Conservation (phyloP, 2,329 filamentous ascomycete species). For the Claviceps sp. region DNA sequence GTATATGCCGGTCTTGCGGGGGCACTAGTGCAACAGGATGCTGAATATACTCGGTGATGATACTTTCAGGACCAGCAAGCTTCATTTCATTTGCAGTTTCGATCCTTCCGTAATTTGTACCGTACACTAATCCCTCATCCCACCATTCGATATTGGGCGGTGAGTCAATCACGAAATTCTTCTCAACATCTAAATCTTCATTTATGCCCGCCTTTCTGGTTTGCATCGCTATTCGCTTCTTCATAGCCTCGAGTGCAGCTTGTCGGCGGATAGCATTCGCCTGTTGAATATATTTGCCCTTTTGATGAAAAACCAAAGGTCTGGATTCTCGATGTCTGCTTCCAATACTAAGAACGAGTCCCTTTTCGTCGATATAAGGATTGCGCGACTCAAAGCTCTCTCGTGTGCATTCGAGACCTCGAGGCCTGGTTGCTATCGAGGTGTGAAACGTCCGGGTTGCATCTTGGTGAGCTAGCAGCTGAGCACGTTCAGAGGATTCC, state of each 20-base stretch:
- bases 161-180: slow-evolving; percentile 69
- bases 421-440: slow-evolving; percentile 7
- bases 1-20: slow-evolving; percentile 73
- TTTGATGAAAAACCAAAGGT: slow-evolving; percentile 79
- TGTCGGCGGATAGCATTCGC: slow-evolving; percentile 80
- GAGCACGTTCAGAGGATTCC: slow-evolving; percentile 6
- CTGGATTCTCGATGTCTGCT: slow-evolving; percentile 55
- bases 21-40: slow-evolving; percentile 86
- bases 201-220: slow-evolving; percentile 87
- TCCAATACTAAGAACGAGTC: slow-evolving; percentile 44
- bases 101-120: slow-evolving; percentile 59
- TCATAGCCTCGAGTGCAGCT: slow-evolving; percentile 83
- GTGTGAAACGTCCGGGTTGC: slow-evolving; percentile 1
- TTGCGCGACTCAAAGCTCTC: slow-evolving; percentile 32
- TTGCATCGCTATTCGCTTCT: slow-evolving; percentile 78
- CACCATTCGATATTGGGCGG: slow-evolving; percentile 94
- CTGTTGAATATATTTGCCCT: slow-evolving; percentile 94
- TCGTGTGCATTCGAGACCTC: neutral
- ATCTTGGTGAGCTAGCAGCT: neutral
- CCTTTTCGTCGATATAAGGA: slow-evolving; percentile 67
- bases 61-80: slow-evolving; percentile 64
- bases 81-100: slow-evolving; percentile 54
- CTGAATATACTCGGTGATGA: slow-evolving; percentile 83
- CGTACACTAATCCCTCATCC: slow-evolving; percentile 78
- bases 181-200: slow-evolving; percentile 79